Evolutionary conservation across 2,329 filamentous ascomycete genomes (phyloP), one percentile per base, ranked within the genome.

Genomic region (Paradendryphiella salina): DNA sequence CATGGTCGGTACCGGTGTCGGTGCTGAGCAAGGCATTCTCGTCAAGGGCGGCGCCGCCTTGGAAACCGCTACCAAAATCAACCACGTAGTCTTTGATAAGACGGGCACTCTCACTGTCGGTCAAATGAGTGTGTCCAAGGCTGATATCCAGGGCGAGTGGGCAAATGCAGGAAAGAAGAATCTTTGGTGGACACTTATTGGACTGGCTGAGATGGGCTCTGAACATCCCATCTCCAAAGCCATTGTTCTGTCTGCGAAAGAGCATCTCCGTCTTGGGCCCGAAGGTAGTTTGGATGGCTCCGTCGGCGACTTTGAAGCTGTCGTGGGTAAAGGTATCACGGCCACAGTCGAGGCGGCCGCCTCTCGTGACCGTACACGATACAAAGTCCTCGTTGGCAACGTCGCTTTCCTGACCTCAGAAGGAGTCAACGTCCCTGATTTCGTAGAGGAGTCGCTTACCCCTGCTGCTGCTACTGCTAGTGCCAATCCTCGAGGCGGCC

Each of bases 1-100:
- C 70, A 97, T 99, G 94, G 94, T 99, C 23, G 94, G 94, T 35
- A 97, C 94, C n/a, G 94, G 94, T 52, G 86, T 96, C 26, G 94
- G 94, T 42, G 94, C 94, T 2, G 89, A 96, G 73, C 88, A 96
- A 63, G 94, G 94, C 18, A 99, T 99, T 62, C 79, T 99, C n/a
- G 91, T 97, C 72, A 99, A 99, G 76, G 93, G 94, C 46, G 94
- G 94, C 48, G 92, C 90, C 33, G 91, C 92, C 23, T 79, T 99
- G 3, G 93, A 99, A 76, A 90, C 85, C 4, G 89, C 91, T 0
- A 97, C 91, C 7, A 93, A 90, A 72, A 83, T 97, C 60, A 95
- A 87, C 1, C 88, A 96, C 62, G 83, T 97, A 15, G 88, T 97
- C 13, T 83, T 97, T 17, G 93, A 97, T 77, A 97, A 97, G 81